Conservation (phyloP, 192 early-diverging fungal genomes). For the Coemansia aciculifera region DNA sequence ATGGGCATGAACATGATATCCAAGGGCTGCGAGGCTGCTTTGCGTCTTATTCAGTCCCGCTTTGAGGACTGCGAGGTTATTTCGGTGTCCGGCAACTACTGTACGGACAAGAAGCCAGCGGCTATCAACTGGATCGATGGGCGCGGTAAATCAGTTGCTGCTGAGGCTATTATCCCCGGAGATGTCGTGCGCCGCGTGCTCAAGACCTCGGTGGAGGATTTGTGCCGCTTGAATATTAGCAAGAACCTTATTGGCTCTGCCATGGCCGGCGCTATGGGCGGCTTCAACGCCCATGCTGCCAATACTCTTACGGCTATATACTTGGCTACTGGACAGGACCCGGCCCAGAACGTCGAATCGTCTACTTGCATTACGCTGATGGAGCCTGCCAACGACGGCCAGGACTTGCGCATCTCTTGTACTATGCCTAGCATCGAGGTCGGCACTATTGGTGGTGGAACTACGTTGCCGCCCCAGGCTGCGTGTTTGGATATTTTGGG, state of each 20-base stretch:
- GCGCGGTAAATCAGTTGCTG: constrained; percentile 88
- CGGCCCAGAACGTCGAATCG: constrained; percentile 93
- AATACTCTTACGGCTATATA: constrained; percentile 90
- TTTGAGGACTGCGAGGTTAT: constrained; percentile 79
- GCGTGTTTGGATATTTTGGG: constrained; percentile 88
- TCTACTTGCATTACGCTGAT: constrained; percentile 93
- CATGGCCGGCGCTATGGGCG: constrained; percentile 89
- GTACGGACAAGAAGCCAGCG: constrained; percentile 94
- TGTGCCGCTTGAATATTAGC: constrained; percentile 78
- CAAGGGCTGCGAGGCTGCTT: constrained; percentile 86
- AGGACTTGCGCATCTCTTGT: constrained; percentile 83
- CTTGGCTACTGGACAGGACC: constrained; percentile 92
- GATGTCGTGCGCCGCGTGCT: constrained; percentile 75
- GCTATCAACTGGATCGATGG: constrained; percentile 98
- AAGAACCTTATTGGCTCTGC: constrained; percentile 94
- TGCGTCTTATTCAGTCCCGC: constrained; percentile 60
- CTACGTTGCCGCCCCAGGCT: constrained; percentile 77
- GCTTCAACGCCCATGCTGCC: constrained; percentile 93
- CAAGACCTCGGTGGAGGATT: constrained; percentile 78
- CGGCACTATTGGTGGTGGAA: constrained; percentile 92
- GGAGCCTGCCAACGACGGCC: constrained; percentile 77
- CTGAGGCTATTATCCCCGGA: constrained; percentile 83
- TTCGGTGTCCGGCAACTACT: constrained; percentile 89
- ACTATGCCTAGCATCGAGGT: constrained; percentile 95
- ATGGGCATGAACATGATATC: constrained; percentile 99